A percentile compares a stretch with the other conserved stretches of the same genome.
phyloP scores from a whole-genome alignment of 257 asterid species.

The Eustoma russellianum region DNA sequence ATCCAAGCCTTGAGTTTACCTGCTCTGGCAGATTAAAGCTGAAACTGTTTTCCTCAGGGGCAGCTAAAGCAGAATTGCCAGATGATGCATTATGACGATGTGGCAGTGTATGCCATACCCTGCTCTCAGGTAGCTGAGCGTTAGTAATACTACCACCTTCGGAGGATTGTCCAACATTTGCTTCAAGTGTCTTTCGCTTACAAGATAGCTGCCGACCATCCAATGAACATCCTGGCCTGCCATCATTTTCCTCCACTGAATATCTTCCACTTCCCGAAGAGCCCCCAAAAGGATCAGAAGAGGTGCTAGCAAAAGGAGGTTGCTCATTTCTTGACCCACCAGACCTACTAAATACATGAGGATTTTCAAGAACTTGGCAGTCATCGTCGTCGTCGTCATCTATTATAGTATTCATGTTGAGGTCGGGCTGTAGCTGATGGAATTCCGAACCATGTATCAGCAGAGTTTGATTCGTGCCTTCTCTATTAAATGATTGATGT shows the following conservation, averaged over 20 bases:
- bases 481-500: slow-evolving; percentile 27
- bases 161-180: slow-evolving; percentile 54
- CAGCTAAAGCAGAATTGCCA: slow-evolving; percentile 17
- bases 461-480: slow-evolving; percentile 19
- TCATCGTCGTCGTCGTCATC: slow-evolving; percentile 17
- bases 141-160: slow-evolving; percentile 49
- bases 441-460: slow-evolving; percentile 29
- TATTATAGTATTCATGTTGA: slow-evolving; percentile 32
- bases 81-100: slow-evolving; percentile 18
- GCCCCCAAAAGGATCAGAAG: slow-evolving; percentile 29
- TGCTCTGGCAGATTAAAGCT: slow-evolving; percentile 28
- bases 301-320: slow-evolving; percentile 25
- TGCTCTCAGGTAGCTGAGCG: slow-evolving; percentile 38
- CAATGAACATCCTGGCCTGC: slow-evolving; percentile 39
- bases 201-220: slow-evolving; percentile 54
- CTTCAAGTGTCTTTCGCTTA: slow-evolving; percentile 73
- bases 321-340: slow-evolving; percentile 33
- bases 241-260: slow-evolving; percentile 32
- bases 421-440: slow-evolving; percentile 30
- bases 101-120: slow-evolving; percentile 34
- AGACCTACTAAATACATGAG: slow-evolving; percentile 23
- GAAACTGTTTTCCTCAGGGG: slow-evolving; percentile 25
- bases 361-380: slow-evolving; percentile 47
- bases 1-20: slow-evolving; percentile 52
- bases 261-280: slow-evolving; percentile 33